phyloP scores from a whole-genome alignment of 75 land plant genomes.

The Pseudotsuga menziesii region DNA sequence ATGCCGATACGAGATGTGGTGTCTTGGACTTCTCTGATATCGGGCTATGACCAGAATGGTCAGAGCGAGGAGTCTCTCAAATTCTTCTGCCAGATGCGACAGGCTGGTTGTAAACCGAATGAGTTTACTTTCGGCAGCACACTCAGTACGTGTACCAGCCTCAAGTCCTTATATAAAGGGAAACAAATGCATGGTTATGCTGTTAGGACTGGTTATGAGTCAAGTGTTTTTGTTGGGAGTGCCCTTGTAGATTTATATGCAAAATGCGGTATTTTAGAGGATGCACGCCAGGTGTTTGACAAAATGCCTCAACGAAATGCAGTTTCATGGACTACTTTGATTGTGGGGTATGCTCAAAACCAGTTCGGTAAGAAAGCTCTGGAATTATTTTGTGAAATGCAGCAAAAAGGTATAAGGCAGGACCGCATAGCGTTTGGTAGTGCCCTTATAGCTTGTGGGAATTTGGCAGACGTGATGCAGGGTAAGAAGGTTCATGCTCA shows the following conservation, averaged over 20 bases:
- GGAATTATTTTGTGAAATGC: conserved; percentile 36
- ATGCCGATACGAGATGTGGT: conserved; percentile 38
- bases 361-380: conserved; percentile 27
- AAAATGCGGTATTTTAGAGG: conserved; percentile 31
- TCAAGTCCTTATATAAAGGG: conserved; percentile 17
- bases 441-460: conserved; percentile 44
- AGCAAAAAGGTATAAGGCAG: conserved; percentile 20
- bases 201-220: conserved; percentile 34
- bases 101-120: conserved; percentile 17
- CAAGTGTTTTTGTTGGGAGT: conserved; percentile 24
- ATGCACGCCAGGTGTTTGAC: conserved; percentile 39
- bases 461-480: conserved; percentile 18
- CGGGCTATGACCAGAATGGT: conserved; percentile 36
- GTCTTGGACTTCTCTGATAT: conserved; percentile 47
- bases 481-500: conserved; percentile 35
- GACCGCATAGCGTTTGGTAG: conserved; percentile 29
- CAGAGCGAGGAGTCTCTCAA: conserved; percentile 22
- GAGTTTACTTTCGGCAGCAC: conserved; percentile 22
- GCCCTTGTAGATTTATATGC: conserved; percentile 52
- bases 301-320: conserved; percentile 16
- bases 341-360: conserved; percentile 36
- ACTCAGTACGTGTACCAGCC: conserved; percentile 28
- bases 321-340: conserved; percentile 45
- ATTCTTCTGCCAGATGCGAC: conserved; percentile 25
- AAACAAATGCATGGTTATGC: conserved; percentile 23